Percentiles rank a stretch among this genome's conserved stretches.
Evolutionary conservation across 169 alveolate species (phyloP).

Genomic region (Cryptosporidium meleagridis): DNA sequence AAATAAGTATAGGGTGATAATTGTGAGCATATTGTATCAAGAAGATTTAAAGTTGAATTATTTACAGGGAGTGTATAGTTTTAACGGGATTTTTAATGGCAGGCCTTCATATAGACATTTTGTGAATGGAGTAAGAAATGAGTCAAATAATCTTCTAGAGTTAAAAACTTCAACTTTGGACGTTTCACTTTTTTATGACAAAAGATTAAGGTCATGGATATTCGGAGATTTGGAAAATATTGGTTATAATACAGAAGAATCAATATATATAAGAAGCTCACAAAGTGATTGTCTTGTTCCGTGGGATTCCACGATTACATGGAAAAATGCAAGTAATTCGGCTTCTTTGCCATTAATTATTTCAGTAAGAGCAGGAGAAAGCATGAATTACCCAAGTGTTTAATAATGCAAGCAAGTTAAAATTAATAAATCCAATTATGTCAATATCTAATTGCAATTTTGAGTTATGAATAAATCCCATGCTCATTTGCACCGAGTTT

Average conservation of each 20-base stretch:
- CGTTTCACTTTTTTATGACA: conserved; percentile 49
- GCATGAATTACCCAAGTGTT: not conserved
- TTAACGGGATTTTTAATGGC: conserved; percentile 51
- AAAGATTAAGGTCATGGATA: conserved; percentile 47
- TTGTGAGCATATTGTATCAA: conserved; percentile 40
- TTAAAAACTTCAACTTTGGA: not conserved
- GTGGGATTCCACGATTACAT: conserved; percentile 61
- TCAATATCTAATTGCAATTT: not conserved
- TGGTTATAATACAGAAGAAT: conserved; percentile 21
- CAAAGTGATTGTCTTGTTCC: conserved; percentile 51
- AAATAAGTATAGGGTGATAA: conserved; percentile 29
- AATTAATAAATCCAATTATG: not conserved
- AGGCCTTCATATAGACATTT: conserved; percentile 67
- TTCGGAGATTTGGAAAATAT: conserved; percentile 58
- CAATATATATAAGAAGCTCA: conserved; percentile 54
- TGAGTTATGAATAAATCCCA: not conserved
- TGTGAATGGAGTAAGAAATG: conserved; percentile 12
- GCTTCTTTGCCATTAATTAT: conserved; percentile 11
- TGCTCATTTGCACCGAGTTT: too few relatives aligned
- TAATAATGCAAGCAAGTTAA: not conserved
- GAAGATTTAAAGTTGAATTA: conserved; percentile 4
- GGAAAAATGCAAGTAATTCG: conserved; percentile 17
- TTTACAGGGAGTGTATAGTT: conserved; percentile 48
- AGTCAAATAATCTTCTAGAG: not conserved
- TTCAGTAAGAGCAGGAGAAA: conserved; percentile 68